Evolutionary conservation across 805 yeast species (phyloP).

Genomic region (Sugiyamaella marilandica): DNA sequence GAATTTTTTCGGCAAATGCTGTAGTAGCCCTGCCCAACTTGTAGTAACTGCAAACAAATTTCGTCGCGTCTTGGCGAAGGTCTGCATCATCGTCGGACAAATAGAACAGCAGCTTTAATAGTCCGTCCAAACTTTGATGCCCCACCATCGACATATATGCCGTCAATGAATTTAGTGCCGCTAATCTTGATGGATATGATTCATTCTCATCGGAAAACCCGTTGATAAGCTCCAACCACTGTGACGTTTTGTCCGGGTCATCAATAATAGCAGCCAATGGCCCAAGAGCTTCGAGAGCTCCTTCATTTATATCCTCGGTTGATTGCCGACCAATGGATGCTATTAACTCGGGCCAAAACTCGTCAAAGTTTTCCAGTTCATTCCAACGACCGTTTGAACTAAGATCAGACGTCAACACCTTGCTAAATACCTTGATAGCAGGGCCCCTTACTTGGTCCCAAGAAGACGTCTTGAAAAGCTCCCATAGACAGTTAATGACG

Average conservation of each 20-base stretch:
- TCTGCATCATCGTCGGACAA: slow-evolving; percentile 62
- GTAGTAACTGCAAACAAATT: slow-evolving; percentile 35
- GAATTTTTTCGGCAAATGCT: slow-evolving; percentile 29
- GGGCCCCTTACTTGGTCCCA: slow-evolving; percentile 28
- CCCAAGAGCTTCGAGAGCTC: slow-evolving; percentile 52
- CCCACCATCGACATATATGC: slow-evolving; percentile 27
- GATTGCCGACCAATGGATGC: slow-evolving; percentile 29
- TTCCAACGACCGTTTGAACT: slow-evolving; percentile 18
- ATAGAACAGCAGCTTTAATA: slow-evolving; percentile 18
- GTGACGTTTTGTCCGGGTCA: slow-evolving; percentile 16
- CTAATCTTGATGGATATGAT: slow-evolving; percentile 43
- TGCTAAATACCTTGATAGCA: slow-evolving; percentile 23
- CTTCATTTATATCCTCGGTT: slow-evolving; percentile 45
- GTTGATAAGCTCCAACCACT: slow-evolving; percentile 31
- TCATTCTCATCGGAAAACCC: slow-evolving; percentile 38
- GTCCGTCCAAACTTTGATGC: slow-evolving; percentile 4
- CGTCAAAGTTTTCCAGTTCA: slow-evolving; percentile 13
- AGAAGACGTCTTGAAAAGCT: slow-evolving; percentile 13
- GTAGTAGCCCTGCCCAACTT: slow-evolving; percentile 30
- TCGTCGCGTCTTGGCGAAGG: slow-evolving; percentile 47
- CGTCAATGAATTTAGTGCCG: slow-evolving; percentile 43
- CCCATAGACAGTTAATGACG: slow-evolving; percentile 17
- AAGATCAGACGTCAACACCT: slow-evolving; percentile 1
- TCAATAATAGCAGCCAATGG: slow-evolving; percentile 32
- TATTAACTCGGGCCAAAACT: slow-evolving; percentile 31